Evolutionary conservation across 2,329 filamentous ascomycete genomes (phyloP), one percentile per base, ranked within the genome.

Genomic region (Aspergillus arachidicola): DNA sequence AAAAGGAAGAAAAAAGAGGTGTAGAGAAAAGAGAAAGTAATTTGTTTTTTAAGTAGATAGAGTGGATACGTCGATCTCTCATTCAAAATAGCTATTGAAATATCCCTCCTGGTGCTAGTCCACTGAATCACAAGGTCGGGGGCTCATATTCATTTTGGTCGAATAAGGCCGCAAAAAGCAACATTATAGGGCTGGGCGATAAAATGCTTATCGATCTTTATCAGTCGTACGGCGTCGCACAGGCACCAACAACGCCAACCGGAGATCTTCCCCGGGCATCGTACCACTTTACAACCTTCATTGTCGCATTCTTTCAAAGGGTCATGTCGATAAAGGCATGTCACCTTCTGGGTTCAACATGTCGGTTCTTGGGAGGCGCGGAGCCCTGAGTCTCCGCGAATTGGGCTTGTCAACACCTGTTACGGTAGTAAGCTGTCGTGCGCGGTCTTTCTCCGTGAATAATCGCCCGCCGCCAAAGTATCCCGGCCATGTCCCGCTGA

Each of bases 401-500:
- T 36, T 72, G 19, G 50, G 62, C 28, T 28, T 46, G 14, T 41
- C 62, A 21, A 54, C 56, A 11, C 34, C 66, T 58, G 46, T 62
- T 23, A 58, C 57, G 43, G 46, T 61, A 19, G 56, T 57, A 30
- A n/a, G 59, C 59, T 55, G 58, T 51, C 38, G 60, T 54, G 53
- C 71, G 46, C 82, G 86, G 66, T 75, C 78, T 38, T 96, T 97
- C 83, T 96, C 94, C 50, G 87, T 93, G 66, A 87, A 96, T 71
- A 91, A 91, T 78, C 91, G 95, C 7, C 94, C 94, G 57, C 86
- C 87, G 30, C 92, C 93, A 62, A 95, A 92, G 72, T 98, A 98
- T 81, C 89, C 91, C 1, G 93, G 93, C 78, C 95, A 99, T 86
- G 88, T 98, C 36, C 95, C 94, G 41, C 86, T 99, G 60, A 97